A percentile compares a stretch with the other conserved stretches of the same genome.
Evolutionary conservation across 371 early-diverging fungal species (phyloP).

Genomic region (Syncephalastrum monosporum): DNA sequence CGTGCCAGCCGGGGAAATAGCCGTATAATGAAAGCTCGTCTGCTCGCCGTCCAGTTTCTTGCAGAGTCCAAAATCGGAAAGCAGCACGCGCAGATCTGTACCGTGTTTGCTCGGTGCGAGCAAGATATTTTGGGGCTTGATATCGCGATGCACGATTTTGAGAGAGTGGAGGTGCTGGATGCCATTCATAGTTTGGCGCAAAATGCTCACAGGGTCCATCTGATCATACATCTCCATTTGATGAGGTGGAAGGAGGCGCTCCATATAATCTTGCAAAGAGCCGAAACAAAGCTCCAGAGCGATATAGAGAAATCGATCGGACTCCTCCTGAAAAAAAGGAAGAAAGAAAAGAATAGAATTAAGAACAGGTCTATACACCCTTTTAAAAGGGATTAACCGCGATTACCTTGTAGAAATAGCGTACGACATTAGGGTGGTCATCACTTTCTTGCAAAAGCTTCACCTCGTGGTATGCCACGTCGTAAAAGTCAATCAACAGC

Average conservation of each 20-base stretch:
- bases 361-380: too few relatives aligned
- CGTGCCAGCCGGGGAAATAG: slow-evolving; percentile 79
- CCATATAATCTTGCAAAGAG: slow-evolving; percentile 66
- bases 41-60: slow-evolving; percentile 93
- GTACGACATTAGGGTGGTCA: slow-evolving; percentile 93
- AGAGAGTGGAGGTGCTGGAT: slow-evolving; percentile 86
- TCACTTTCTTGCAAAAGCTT: slow-evolving; percentile 89
- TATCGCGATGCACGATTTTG: slow-evolving; percentile 96
- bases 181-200: slow-evolving; percentile 82
- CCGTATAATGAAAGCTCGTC: slow-evolving; percentile 91
- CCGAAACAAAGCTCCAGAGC: slow-evolving; percentile 90
- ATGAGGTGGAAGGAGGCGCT: slow-evolving; percentile 30
- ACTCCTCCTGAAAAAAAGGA: slow-evolving; percentile 60
- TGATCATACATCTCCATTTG: slow-evolving; percentile 33
- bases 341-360: too few relatives aligned
- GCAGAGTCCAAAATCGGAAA: slow-evolving; percentile 98
- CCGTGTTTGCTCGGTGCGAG: slow-evolving; percentile 61
- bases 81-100: slow-evolving; percentile 67
- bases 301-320: slow-evolving; percentile 91
- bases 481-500: slow-evolving; percentile 90
- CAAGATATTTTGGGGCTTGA: slow-evolving; percentile 92
- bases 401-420: slow-evolving; percentile 83
- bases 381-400: background rate
- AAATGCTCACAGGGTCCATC: slow-evolving; percentile 51
- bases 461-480: slow-evolving; percentile 93